Evolutionary conservation across 2,329 filamentous ascomycete species (phyloP), one percentile per base, ranked within the genome.

Genomic region (Aspergillus sp.): DNA sequence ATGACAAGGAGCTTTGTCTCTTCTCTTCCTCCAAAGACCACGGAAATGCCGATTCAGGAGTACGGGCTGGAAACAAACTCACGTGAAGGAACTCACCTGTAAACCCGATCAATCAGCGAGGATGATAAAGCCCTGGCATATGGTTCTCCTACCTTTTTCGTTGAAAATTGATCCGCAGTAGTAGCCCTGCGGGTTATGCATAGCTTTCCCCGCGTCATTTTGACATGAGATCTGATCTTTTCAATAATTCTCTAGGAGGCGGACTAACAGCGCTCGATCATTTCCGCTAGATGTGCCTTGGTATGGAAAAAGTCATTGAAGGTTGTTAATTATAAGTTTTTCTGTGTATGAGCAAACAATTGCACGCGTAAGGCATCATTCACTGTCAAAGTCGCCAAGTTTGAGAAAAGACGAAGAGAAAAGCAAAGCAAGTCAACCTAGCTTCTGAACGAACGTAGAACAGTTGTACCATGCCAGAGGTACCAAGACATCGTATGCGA

Each of bases 211-310:
- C 17, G 61, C 60, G 56, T 60, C 57, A 52, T 55, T 50, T 4
- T 20, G 20, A 20, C 20, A 20, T 22, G 20, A 22, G 20, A 22
- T 58, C 59, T 54, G 60, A 70, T 59, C 63, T 60, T 52, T 60
- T 49, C 45, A 72, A 46, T 6, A 73, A 39, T 47, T 66, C 61
- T 46, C 50, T 58, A 33, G 66, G 68, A 3, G 70, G 69, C 27
- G 60, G 62, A 7, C 70, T 70, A 2, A 53, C 47, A 74, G 57
- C 13, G 62, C n/a, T n/a, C 65, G 44, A 72, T 70, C 60, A 74
- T 74, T 51, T 73, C 61, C 5, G 70, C 69, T 7, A 74, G 49
- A 49, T 74, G 66, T 43, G 56, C 38, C 60, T 63, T 67, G 32
- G 65, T 56, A 56, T 12, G 25, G 25, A 3, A 30, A 5, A 30